These are phyloP conservation scores for Xylaria nigripes DNA, from an alignment of 495 filamentous ascomycete genomes.

Conservation along the genomic window DNA sequence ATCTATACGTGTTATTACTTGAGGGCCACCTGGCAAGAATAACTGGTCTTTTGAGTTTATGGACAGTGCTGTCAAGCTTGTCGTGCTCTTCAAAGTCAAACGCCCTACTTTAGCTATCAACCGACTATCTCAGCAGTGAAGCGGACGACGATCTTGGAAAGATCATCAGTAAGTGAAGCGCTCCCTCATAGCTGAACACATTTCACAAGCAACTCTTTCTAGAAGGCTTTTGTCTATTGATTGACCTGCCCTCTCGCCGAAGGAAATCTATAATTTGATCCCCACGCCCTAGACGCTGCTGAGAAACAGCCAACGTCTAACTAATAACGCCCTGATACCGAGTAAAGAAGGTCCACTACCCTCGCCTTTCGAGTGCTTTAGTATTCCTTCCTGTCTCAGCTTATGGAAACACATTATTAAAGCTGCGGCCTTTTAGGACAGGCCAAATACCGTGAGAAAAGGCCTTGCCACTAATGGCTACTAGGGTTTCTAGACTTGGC, in stretches of 20 bases:
- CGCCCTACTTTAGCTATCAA: not conserved
- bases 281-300: not conserved
- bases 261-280: not conserved
- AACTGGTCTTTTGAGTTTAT: not conserved
- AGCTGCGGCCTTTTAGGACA: not conserved
- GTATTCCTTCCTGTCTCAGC: not conserved
- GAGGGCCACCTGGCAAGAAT: not conserved
- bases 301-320: not conserved
- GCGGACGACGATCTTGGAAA: too few species aligned
- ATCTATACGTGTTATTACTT: slow-evolving; percentile 22
- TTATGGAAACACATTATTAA: not conserved
- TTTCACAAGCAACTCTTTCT: too few species aligned
- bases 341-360: too few species aligned
- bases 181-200: too few species aligned
- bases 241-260: not conserved
- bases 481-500: slow-evolving; percentile 9
- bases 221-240: too few species aligned
- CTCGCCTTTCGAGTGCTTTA: too few species aligned
- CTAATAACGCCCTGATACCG: not conserved
- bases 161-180: too few species aligned
- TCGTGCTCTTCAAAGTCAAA: not conserved
- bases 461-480: not conserved
- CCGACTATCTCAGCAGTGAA: not conserved
- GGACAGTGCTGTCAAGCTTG: not conserved
- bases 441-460: not conserved